Evolutionary conservation across 306 rosid species (phyloP), one percentile per base, ranked within the genome.

Genomic region (Adenanthera pavonina): DNA sequence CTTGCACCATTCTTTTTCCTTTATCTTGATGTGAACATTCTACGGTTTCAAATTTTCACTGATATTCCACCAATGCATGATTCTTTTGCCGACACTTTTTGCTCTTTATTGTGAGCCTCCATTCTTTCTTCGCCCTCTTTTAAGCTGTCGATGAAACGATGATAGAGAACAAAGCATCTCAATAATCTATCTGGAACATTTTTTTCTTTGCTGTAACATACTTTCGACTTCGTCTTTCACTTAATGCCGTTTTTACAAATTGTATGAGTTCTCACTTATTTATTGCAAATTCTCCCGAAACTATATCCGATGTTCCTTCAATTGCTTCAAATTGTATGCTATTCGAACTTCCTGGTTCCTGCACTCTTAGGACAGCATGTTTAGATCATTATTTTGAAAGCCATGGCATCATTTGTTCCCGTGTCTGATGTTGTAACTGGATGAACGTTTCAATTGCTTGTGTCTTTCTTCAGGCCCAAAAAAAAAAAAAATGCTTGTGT

Each of bases 1-100:
- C 77, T 67, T 74, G 73, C 56, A 81, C 81, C 14, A 48, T 57
- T 67, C 40, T 79, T 74, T 38, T 57, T 68, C 25, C 40, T 72
- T 74, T 4, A 52, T 74, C 61, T 6, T 25, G 69, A 20, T 11
- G 8, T 48, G 74, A 49, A 49, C 70, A 79, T 74, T 79, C 16
- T 6, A 40, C 11, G 73, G 43, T 79, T 47, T 57, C 54, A 44
- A 53, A 51, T 33, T 34, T 33, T 35, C 62, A 34, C 30, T 16
- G 33, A 52, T 51, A 49, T 3, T 72, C 8, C 46, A 8, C 16
- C 9, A 52, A n/a, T 52, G 76, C 47, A 0, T 72, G 46, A 48
- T 14, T 47, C 61, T 17, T 6, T 30, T 6, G 56, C 19, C 13
- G 38, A 48, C 33, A 49, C 20, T 12, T 5, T 25, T 49, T 3